Percentiles rank a stretch among this genome's conserved stretches.
These are phyloP conservation scores for Arachis monticola DNA, from an alignment of 331 rosid genomes.

Conservation along the genomic window DNA sequence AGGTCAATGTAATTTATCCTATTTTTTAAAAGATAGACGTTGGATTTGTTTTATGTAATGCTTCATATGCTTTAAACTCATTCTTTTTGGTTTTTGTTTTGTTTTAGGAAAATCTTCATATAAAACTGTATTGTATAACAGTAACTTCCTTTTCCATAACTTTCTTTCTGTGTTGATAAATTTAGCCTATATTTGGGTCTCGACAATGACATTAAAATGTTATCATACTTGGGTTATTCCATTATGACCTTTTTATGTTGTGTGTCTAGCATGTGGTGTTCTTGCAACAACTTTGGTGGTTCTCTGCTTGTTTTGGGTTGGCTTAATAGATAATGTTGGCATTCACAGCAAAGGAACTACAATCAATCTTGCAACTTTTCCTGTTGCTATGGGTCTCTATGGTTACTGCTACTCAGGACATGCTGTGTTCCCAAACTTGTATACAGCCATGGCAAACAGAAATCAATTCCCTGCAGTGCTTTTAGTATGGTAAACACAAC, in stretches of 20 bases:
- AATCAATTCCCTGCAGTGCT: conserved; percentile 74
- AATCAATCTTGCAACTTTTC: conserved; percentile 66
- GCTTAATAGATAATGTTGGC: conserved; percentile 63
- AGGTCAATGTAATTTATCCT: too few species aligned
- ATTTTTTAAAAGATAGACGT: too few species aligned
- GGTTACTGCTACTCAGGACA: conserved; percentile 95
- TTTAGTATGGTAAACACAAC: conserved; percentile 63
- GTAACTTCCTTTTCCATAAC: not conserved
- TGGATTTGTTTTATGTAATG: too few species aligned
- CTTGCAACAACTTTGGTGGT: conserved; percentile 70
- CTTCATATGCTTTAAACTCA: too few species aligned
- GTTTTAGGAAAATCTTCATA: too few species aligned
- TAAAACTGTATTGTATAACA: too few species aligned
- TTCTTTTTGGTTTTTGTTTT: too few species aligned
- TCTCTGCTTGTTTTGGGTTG: conserved; percentile 73
- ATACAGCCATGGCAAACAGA: conserved; percentile 76
- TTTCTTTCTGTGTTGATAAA: not conserved
- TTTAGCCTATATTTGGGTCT: not conserved
- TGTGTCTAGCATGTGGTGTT: conserved; percentile 81
- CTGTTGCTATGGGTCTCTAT: conserved; percentile 88
- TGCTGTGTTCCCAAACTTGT: conserved; percentile 90
- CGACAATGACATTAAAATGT: not conserved
- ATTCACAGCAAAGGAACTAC: conserved; percentile 61
- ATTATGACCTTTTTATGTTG: not conserved
- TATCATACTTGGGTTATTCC: not conserved